A percentile compares a stretch with the other conserved stretches of the same genome.
Evolutionary conservation across 2,329 filamentous ascomycete genomes (phyloP).

Genomic region (Cercospora brassicicola): DNA sequence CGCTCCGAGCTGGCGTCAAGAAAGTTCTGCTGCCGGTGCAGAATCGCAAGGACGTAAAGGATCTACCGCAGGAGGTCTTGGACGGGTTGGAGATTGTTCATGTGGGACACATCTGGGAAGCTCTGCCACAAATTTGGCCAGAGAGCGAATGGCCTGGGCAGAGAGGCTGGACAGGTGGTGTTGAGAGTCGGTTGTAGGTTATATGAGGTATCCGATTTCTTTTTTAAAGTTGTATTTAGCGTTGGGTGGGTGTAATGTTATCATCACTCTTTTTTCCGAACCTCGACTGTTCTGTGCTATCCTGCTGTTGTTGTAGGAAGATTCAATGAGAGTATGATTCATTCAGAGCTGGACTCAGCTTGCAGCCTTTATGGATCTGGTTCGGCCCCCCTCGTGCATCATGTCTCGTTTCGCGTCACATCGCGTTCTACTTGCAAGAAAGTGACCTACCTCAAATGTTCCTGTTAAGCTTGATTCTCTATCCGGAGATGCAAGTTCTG

Average conservation of each 20-base stretch:
- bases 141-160: conserved; percentile 81
- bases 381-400: not conserved
- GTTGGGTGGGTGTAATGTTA: not conserved
- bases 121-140: conserved; percentile 87
- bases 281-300: not conserved
- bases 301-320: not conserved
- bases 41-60: conserved; percentile 89
- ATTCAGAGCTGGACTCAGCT: not conserved
- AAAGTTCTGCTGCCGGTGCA: conserved; percentile 83
- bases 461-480: not conserved
- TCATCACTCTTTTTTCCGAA: not conserved
- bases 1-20: conserved; percentile 88
- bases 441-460: not conserved
- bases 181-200: conserved; percentile 73
- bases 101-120: conserved; percentile 92
- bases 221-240: not conserved
- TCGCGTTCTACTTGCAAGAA: not conserved
- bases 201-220: not conserved
- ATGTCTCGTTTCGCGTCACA: not conserved
- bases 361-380: not conserved
- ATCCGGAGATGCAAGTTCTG: not conserved
- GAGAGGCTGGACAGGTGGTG: conserved; percentile 57
- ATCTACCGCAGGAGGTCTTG: conserved; percentile 86
- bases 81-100: conserved; percentile 84
- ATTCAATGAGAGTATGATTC: not conserved